Conservation (phyloP, 2,329 filamentous ascomycete genomes). For the Diaporthe velutina region DNA sequence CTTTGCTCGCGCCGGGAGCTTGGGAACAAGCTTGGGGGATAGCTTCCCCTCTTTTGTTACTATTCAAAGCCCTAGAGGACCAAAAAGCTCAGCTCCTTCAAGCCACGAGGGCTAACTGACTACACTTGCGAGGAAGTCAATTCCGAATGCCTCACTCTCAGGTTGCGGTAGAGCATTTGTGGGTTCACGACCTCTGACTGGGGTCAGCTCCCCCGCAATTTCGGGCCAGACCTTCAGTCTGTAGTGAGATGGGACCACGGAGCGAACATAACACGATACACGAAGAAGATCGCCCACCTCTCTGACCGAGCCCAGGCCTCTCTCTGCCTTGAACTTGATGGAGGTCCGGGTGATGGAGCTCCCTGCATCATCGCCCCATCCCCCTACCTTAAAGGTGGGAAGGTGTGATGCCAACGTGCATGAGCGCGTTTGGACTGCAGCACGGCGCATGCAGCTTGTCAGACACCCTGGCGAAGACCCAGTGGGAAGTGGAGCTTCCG, state of each 20-base stretch:
- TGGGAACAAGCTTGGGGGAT: constrained; percentile 2
- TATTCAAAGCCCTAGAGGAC: constrained; percentile 7
- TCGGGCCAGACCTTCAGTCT: constrained; percentile 10
- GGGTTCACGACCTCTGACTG: neutral
- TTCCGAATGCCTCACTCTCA: neutral
- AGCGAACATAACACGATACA: constrained; percentile 23
- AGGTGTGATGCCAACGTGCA: constrained; percentile 34
- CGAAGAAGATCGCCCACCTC: constrained; percentile 19
- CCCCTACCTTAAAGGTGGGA: constrained; percentile 28
- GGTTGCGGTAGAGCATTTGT: constrained; percentile 13
- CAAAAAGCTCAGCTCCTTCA: constrained; percentile 7
- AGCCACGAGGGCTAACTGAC: constrained; percentile 8
- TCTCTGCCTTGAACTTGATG: neutral
- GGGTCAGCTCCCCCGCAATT: constrained; percentile 17
- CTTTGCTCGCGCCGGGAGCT: constrained; percentile 18
- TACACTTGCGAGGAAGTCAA: neutral
- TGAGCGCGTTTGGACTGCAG: constrained; percentile 35
- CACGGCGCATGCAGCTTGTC: constrained; percentile 31
- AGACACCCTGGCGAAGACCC: neutral
- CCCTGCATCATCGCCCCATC: constrained; percentile 12
- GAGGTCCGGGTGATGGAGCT: constrained; percentile 19
- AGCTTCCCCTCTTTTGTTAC: constrained; percentile 11
- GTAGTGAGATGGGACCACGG: constrained; percentile 20
- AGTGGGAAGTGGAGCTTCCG: constrained; percentile 23
- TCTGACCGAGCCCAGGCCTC: neutral